Conservation (phyloP, 148 eudicot species). For the Camellia japonica region DNA sequence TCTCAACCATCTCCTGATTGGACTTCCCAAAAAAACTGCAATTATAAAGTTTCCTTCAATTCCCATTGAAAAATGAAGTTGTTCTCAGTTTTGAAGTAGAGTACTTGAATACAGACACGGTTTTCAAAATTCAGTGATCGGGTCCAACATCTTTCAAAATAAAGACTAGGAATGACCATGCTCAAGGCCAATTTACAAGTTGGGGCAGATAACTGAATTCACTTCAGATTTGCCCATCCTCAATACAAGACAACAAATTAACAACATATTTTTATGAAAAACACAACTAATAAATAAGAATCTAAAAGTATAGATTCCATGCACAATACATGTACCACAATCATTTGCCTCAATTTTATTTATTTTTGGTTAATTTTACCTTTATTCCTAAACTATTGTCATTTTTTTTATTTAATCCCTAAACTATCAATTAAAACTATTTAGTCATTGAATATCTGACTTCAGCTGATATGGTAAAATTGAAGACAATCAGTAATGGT, state of each 20-base stretch:
- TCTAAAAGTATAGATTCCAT: not conserved
- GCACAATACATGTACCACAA: not conserved
- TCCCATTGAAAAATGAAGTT: not conserved
- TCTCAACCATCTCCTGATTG: slow-evolving; percentile 82
- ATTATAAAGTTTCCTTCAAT: not conserved
- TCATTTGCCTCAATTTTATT: not conserved
- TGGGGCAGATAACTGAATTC: not conserved
- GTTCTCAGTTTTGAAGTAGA: not conserved
- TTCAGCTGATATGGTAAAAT: no score
- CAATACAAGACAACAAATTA: not conserved
- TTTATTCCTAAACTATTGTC: no score
- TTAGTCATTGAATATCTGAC: no score
- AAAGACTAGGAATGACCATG: not conserved
- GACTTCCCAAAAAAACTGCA: slow-evolving; percentile 77
- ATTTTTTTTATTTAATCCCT: no score
- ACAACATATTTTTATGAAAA: no score
- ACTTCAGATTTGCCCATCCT: not conserved
- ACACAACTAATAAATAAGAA: no score
- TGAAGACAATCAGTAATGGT: no score
- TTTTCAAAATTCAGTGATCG: not conserved
- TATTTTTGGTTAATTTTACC: no score
- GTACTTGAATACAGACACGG: not conserved
- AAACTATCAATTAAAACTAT: no score
- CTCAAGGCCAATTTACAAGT: no score
- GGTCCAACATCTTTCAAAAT: no score